phyloP scores from a whole-genome alignment of 1,284 basidiomycete species.

The Mycosarcoma mackinlayi region DNA sequence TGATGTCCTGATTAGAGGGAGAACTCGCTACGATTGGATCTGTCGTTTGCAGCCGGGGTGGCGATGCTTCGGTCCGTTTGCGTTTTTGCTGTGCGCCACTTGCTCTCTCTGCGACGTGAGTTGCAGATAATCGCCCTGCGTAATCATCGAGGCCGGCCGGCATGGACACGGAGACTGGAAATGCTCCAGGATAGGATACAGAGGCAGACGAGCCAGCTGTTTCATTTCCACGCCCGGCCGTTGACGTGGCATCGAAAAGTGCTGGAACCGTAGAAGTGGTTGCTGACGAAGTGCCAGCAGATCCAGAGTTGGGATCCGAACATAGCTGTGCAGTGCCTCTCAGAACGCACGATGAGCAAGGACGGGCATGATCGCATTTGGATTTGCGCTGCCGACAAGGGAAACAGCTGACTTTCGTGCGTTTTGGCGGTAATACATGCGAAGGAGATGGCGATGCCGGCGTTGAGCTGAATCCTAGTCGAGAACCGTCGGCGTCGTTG shows the following conservation, averaged over 20 bases:
- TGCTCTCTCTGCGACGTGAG: neutral
- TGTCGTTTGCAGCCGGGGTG: neutral
- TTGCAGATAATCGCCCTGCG: neutral
- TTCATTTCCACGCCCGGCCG: conserved; percentile 3
- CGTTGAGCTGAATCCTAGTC: conserved; percentile 2
- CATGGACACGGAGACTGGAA: conserved; percentile 16
- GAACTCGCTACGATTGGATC: neutral
- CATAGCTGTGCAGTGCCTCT: conserved; percentile 30
- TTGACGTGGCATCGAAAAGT: neutral
- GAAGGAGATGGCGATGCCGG: conserved; percentile 15
- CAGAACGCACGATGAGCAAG: conserved; percentile 39
- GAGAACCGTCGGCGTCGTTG: conserved; percentile 2
- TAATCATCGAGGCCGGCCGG: conserved; percentile 2
- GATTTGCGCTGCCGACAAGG: conserved; percentile 39
- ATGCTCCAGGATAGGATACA: neutral
- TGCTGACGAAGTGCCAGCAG: conserved; percentile 4
- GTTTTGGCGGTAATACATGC: conserved; percentile 4
- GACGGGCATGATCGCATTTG: conserved; percentile 40
- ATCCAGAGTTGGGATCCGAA: conserved; percentile 14
- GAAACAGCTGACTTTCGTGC: conserved; percentile 41
- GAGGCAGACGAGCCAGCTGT: neutral
- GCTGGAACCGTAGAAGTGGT: neutral
- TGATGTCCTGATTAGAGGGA: conserved; percentile 1
- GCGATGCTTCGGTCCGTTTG: conserved; percentile 5
- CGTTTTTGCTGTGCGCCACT: conserved; percentile 14